These are phyloP conservation scores for Yarrowia alimentaria DNA, from an alignment of 805 yeast species.

Conservation along the genomic window DNA sequence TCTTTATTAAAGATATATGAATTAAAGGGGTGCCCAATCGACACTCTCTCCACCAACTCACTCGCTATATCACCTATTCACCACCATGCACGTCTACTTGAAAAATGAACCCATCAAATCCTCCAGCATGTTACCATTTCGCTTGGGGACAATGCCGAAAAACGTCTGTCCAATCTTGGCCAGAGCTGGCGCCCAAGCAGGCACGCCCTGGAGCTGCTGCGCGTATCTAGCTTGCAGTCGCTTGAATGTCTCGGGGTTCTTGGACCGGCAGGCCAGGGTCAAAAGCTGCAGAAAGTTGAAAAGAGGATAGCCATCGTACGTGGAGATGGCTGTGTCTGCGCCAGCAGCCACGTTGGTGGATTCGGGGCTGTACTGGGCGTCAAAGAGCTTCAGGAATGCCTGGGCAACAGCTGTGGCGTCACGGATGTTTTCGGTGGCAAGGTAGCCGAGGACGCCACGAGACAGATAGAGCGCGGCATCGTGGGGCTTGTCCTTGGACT, in stretches of 20 bases:
- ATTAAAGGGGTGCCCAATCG: too few species aligned
- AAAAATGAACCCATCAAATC: constrained; percentile 74
- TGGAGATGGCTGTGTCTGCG: constrained; percentile 41
- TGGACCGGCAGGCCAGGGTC: constrained; percentile 55
- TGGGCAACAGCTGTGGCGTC: constrained; percentile 44
- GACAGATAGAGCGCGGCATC: constrained; percentile 42
- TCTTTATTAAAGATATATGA: too few species aligned
- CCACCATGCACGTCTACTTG: background rate
- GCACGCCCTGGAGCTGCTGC: constrained; percentile 35
- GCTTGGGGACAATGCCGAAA: constrained; percentile 56
- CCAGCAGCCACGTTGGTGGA: constrained; percentile 32
- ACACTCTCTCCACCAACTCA: too few species aligned
- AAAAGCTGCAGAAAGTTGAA: constrained; percentile 71
- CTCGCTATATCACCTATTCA: too few species aligned
- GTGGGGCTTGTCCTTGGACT: constrained; percentile 35
- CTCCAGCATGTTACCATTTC: constrained; percentile 57
- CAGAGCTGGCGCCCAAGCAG: constrained; percentile 48
- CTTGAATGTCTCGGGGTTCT: constrained; percentile 52
- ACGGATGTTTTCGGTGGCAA: constrained; percentile 63
- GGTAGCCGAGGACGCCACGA: constrained; percentile 73
- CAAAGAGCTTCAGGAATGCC: constrained; percentile 45
- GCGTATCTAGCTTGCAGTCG: constrained; percentile 54
- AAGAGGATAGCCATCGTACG: constrained; percentile 47
- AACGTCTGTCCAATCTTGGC: constrained; percentile 59
- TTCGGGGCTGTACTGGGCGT: constrained; percentile 35